Evolutionary conservation across 805 yeast species (phyloP), one percentile per base, ranked within the genome.

Genomic region (Wickerhamiella bombiphila): DNA sequence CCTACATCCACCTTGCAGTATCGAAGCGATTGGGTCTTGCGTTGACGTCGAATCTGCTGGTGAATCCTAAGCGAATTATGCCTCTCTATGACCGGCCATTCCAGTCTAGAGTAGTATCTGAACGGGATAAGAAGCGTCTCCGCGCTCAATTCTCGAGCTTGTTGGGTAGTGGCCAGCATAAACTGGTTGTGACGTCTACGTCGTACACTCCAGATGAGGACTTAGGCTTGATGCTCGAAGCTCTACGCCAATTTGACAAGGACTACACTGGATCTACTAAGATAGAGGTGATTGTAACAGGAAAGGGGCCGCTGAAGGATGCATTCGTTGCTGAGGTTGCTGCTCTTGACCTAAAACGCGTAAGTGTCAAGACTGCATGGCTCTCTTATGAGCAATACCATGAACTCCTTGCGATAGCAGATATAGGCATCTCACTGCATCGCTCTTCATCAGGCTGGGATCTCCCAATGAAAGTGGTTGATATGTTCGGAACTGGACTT

Each of bases 121-220:
- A 50, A n/a, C 47, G 49, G 9, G 49, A 48, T 2, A 56, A 55
- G 22, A 42, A 29, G 16, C 40, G 53, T 4, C 57, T 69, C 20
- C 53, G 68, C 1, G 51, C 58, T 29, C 50, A 56, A 13, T 63
- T 64, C 28, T 40, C 39, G 11, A 30, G 41, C 1, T 41, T 68
- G 1, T 62, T 66, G 40, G 55, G 54, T 7, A 54, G 57, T 3
- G 80, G 76, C 50, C 74, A 74, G 45, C 63, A 77, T 50, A 78
- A 76, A 47, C 64, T 88, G n/a, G 47, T 91, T 11, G 72, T 88
- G 3, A 76, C 88, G 0, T 78, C 96, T 0, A 88, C 99, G 0
- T 83, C 95, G 1, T 91, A 85, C 55, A 88, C 99, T 0, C 91
- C 93, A 1, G 99, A 91, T 57, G 99, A 91, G 57, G 94, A 91